Conservation (phyloP, 306 rosid species). For the Ormosia semicastrata region DNA sequence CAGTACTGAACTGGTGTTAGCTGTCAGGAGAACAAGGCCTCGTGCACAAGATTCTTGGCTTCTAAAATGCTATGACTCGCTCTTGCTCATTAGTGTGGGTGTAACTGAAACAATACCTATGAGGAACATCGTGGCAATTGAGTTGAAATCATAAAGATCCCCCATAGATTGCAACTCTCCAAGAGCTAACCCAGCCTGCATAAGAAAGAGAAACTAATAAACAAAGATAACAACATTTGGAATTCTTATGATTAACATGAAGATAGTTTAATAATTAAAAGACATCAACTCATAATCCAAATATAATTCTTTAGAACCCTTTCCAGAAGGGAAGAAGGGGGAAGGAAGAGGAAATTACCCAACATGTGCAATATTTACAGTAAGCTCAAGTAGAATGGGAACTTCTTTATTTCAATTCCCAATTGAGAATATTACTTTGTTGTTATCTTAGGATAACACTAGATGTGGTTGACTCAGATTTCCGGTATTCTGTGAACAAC, state of each 20-base stretch:
- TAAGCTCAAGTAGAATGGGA: not conserved
- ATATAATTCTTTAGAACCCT: not conserved
- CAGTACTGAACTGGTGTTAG: conserved; percentile 22
- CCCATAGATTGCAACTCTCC: conserved; percentile 82
- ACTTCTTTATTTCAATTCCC: not conserved
- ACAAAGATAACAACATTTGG: not conserved
- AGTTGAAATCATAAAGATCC: conserved; percentile 93
- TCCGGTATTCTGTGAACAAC: not conserved
- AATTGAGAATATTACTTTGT: not conserved
- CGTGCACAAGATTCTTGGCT: conserved; percentile 25
- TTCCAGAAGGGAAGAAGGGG: not conserved
- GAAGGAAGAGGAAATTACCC: not conserved
- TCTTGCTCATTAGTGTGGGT: conserved; percentile 76
- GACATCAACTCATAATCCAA: not conserved
- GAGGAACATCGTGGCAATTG: conserved; percentile 82
- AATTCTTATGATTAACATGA: not conserved
- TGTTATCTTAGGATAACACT: not conserved
- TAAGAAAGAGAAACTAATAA: not conserved
- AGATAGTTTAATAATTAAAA: not conserved
- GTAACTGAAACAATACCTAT: conserved; percentile 81
- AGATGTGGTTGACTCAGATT: not conserved
- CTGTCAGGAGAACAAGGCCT: conserved; percentile 32
- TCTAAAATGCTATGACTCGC: conserved; percentile 46
- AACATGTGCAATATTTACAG: not conserved
- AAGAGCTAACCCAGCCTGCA: conserved; percentile 93